These are phyloP conservation scores for Trichoderma erinaceum DNA, from an alignment of 495 filamentous ascomycete species.

Conservation along the genomic window DNA sequence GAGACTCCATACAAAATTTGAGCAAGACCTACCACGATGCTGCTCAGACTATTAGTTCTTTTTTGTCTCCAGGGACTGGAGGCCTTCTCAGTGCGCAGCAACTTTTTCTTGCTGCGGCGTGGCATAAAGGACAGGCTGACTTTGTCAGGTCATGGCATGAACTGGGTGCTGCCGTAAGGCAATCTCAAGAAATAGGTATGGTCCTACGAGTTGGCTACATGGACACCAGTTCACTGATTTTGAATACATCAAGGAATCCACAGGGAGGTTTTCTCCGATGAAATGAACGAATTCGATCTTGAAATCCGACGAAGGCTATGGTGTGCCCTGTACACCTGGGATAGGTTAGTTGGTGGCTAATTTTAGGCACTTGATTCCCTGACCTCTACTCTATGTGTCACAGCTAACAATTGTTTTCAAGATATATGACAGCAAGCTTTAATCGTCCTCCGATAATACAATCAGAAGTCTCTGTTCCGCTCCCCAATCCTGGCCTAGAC, in stretches of 20 bases:
- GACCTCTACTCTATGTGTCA: background rate
- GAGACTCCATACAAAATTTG: conserved; percentile 31
- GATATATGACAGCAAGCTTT: background rate
- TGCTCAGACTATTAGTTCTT: conserved; percentile 42
- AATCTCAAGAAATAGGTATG: conserved; percentile 47
- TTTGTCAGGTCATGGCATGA: conserved; percentile 51
- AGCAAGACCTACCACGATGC: conserved; percentile 40
- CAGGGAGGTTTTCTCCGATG: conserved; percentile 31
- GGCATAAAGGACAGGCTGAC: conserved; percentile 46
- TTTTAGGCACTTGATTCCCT: background rate
- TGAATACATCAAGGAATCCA: conserved; percentile 37
- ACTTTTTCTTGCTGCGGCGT: conserved; percentile 44
- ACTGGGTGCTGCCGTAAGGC: conserved; percentile 39
- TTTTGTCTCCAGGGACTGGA: conserved; percentile 43
- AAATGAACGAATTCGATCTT: conserved; percentile 39
- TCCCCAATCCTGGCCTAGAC: background rate
- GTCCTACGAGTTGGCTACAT: background rate
- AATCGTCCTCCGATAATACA: conserved; percentile 1
- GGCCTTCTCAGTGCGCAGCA: conserved; percentile 47
- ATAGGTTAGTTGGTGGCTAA: conserved; percentile 26
- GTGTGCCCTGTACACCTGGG: conserved; percentile 36
- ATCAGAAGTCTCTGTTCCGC: background rate
- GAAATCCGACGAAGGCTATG: conserved; percentile 40
- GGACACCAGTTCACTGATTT: background rate
- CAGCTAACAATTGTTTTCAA: background rate